Base-by-base conservation (phyloP, 139 green algal species). In the Diplosphaera chodatii region DNA sequence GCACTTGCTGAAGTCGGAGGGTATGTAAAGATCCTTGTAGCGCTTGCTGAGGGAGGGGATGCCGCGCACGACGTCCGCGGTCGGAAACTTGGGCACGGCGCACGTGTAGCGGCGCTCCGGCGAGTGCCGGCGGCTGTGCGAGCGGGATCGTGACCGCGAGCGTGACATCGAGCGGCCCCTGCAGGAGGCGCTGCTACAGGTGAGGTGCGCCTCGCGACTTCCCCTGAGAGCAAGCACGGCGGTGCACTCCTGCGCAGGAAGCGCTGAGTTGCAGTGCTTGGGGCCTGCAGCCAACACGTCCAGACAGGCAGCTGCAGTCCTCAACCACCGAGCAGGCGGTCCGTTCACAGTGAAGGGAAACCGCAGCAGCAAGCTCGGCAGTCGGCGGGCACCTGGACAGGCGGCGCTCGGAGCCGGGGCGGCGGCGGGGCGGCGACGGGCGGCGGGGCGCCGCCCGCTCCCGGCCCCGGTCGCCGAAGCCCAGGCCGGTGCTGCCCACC, bases 21-120 rank as follows among this genome's bases (percentile, higher is more conserved):
- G 85, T 28, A 91, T 79, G 76, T 88, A 88, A 70, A 91, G 48
- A 27, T 78, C 68, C 59, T 82, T 82, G 80, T 88, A 87, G 68
- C 80, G 80, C 76, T 86, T 87, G 76, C 73, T 79, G 48, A 90
- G 28, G 10, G 67, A 62, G 4, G 80, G 71, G 48, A 86, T 34
- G 15, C 70, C 81, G 16, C 82, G 77, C 16, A 75, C 27, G 5
- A 32, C 68, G 70, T 83, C 81, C 34, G 64, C 74, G 6, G 79
- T 80, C n/a, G 76, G 74, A 29, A 55, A 74, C 59, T 78, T 76
- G 28, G 81, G 81, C 21, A 74, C 70, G 22, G 72, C 34, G 28
- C 68, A 76, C 13, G 64, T 31, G 76, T 89, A 87, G 64, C 81
- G 78, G 4, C 64, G 28, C 28, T 29, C 20, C 15, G 67, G 67